Percentiles rank a stretch among this genome's conserved stretches.
These are phyloP conservation scores for Lactifluus volemus DNA, from an alignment of 768 basidiomycete species.

Conservation along the genomic window DNA sequence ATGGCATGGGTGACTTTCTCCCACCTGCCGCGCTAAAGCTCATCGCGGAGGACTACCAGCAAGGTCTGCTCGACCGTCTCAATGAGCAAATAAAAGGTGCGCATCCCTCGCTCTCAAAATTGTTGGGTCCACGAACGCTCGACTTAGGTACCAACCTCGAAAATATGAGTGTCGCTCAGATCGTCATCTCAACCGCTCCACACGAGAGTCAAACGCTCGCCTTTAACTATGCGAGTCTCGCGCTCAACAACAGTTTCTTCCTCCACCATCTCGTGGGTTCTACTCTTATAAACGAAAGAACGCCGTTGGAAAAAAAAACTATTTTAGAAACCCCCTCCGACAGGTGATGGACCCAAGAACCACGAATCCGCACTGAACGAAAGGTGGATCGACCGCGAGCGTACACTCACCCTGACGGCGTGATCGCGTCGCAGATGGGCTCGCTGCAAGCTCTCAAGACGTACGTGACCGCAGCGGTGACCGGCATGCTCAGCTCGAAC, in stretches of 20 bases:
- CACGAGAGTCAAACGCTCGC: conserved; percentile 52
- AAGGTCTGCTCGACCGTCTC: conserved; percentile 69
- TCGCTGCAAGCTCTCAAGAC: conserved; percentile 63
- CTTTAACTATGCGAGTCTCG: conserved; percentile 88
- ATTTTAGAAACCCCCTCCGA: conserved; percentile 28
- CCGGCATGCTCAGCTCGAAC: conserved; percentile 60
- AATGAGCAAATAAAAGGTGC: conserved; percentile 68
- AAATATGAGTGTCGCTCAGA: conserved; percentile 54
- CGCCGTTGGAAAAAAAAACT: too few species aligned
- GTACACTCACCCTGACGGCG: conserved; percentile 30
- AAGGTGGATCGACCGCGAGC: conserved; percentile 4
- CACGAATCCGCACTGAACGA: conserved; percentile 30
- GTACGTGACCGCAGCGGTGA: conserved; percentile 62
- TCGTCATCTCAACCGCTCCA: conserved; percentile 57
- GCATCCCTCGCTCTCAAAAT: neutral
- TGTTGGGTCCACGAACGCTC: neutral
- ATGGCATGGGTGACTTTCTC: conserved; percentile 73
- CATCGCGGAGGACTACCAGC: conserved; percentile 77
- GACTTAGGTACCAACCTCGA: conserved; percentile 46
- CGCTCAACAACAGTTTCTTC: conserved; percentile 95
- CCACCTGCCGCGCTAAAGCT: conserved; percentile 62
- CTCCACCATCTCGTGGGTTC: conserved; percentile 70
- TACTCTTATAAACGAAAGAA: too few species aligned
- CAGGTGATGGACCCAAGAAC: conserved; percentile 21
- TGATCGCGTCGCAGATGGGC: conserved; percentile 47